These are phyloP conservation scores for Stramenopiles sp. DNA, from an alignment of 352 stramenopile species.

Conservation along the genomic window DNA sequence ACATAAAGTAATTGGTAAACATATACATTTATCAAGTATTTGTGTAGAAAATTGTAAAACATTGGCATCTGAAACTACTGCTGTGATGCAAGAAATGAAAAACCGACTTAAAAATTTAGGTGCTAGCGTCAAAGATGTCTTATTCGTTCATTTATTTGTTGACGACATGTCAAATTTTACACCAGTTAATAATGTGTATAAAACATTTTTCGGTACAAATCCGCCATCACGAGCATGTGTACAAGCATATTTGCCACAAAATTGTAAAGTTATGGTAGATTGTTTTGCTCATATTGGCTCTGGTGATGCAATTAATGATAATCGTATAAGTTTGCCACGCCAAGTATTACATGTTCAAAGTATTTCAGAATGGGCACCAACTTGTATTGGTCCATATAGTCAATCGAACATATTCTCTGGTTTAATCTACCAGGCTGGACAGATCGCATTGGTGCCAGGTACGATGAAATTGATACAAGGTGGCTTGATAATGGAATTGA, in stretches of 20 bases:
- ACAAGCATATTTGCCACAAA: constrained; percentile 33
- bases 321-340: no score
- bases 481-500: not conserved
- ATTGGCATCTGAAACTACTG: not conserved
- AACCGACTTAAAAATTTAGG: constrained; percentile 26
- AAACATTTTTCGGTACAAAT: constrained; percentile 48
- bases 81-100: constrained; percentile 18
- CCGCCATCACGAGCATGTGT: constrained; percentile 63
- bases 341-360: constrained; percentile 86
- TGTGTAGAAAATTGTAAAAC: no score
- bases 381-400: constrained; percentile 95
- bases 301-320: constrained; percentile 34
- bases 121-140: constrained; percentile 49
- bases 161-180: constrained; percentile 76
- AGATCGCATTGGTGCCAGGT: constrained; percentile 79
- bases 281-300: constrained; percentile 55
- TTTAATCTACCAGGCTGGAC: constrained; percentile 81
- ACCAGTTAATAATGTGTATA: constrained; percentile 78
- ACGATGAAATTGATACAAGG: constrained; percentile 70
- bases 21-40: no score
- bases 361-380: constrained; percentile 83
- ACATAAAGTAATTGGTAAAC: no score
- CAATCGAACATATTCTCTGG: constrained; percentile 77
- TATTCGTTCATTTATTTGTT: constrained; percentile 90
- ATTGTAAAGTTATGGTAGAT: constrained; percentile 57